A percentile compares a stretch with the other conserved stretches of the same genome.
These are phyloP conservation scores for Cyberlindnera maritima DNA, from an alignment of 805 yeast species.

Conservation along the genomic window DNA sequence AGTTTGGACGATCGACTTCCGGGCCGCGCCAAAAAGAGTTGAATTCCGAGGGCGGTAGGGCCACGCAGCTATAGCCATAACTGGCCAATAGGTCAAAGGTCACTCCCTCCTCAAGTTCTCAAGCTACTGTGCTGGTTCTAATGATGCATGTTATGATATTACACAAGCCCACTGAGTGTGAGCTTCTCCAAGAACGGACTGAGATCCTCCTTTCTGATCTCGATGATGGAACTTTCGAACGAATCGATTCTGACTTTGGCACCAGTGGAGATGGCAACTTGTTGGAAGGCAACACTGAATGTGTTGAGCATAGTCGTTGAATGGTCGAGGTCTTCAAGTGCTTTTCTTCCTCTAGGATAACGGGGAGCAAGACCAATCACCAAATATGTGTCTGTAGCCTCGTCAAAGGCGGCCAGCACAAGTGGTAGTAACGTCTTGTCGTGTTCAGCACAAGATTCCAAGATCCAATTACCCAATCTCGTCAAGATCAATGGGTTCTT, in stretches of 20 bases:
- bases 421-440: conserved; percentile 64
- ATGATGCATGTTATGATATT: background rate
- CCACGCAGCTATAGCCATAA: no score
- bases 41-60: no score
- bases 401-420: conserved; percentile 81
- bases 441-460: conserved; percentile 87
- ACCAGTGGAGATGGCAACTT: conserved; percentile 77
- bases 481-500: conserved; percentile 83
- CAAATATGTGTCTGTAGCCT: conserved; percentile 68
- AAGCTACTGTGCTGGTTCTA: no score
- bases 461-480: conserved; percentile 85
- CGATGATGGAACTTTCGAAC: conserved; percentile 91
- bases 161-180: conserved; percentile 68
- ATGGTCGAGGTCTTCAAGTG: conserved; percentile 30
- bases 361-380: conserved; percentile 90
- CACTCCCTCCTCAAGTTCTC: no score
- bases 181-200: conserved; percentile 82
- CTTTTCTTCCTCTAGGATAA: conserved; percentile 50
- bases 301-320: conserved; percentile 61
- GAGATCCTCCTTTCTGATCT: conserved; percentile 82
- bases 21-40: no score
- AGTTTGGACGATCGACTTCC: no score
- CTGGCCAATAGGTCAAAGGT: no score
- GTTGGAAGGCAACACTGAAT: conserved; percentile 89
- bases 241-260: conserved; percentile 91